phyloP scores from a whole-genome alignment of 371 early-diverging fungal species.

The Mortierella sp. region DNA sequence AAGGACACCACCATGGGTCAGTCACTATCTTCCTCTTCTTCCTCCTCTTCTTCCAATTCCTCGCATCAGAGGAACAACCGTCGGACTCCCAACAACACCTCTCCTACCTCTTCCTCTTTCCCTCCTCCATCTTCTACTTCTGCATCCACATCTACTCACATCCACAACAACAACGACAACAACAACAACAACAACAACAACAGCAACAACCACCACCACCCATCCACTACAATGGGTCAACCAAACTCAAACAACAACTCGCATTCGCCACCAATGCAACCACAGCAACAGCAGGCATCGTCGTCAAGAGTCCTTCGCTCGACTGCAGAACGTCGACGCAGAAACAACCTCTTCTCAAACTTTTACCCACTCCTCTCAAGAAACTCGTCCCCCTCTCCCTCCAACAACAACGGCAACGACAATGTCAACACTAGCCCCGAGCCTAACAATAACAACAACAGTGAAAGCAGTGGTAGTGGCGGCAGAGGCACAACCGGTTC shows the following conservation, averaged over 20 bases:
- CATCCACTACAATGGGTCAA: neutral
- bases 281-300: conserved; percentile 15
- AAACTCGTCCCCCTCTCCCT: conserved; percentile 16
- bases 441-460: neutral
- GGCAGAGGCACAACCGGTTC: neutral
- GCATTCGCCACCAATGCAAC: conserved; percentile 1
- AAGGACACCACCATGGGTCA: conserved; percentile 41
- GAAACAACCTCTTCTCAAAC: conserved; percentile 50
- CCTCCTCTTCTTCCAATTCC: conserved; percentile 20
- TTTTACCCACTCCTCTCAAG: conserved; percentile 55
- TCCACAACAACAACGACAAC: neutral
- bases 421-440: neutral
- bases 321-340: conserved; percentile 42
- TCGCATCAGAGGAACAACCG: conserved; percentile 16
- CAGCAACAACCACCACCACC: neutral
- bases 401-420: neutral
- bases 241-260: conserved; percentile 1
- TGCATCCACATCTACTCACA: conserved; percentile 1
- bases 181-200: neutral
- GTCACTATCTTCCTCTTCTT: conserved; percentile 33
- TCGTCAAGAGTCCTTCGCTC: conserved; percentile 50
- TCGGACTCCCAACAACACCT: neutral
- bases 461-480: neutral
- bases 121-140: neutral
- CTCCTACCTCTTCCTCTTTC: neutral